Base-by-base conservation (phyloP, 2,329 filamentous ascomycete species). In the Fusarium scirpi region DNA sequence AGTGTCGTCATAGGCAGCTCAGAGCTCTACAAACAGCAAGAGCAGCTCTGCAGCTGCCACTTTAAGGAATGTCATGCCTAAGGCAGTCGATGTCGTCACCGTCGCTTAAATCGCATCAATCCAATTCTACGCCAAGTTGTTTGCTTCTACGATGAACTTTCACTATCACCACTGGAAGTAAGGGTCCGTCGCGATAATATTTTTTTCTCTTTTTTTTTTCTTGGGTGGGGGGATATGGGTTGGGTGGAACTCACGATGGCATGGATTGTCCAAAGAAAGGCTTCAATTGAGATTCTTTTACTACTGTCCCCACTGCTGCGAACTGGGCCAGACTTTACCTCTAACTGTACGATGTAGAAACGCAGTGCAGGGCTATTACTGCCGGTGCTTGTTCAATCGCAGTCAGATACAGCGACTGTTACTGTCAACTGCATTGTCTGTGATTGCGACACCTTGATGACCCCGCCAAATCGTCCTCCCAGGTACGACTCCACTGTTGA, bases 1-100 rank as follows among this genome's bases (percentile, higher is more conserved):
- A 44, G 62, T 66, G 63, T 66, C 63, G 63, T 66, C 62, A 66
- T 67, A 66, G 63, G 63, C 27, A 49, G 49, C 59, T 49, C 24
- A 64, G 29, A 56, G 51, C 55, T 65, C 63, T 67, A 54, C 62
- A 67, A 62, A 15, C 30, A 48, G 44, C 18, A 51, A 30, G 20
- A 66, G 55, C 62, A 55, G 20, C 52, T 34, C 38, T 48, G 43
- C 24, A 55, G 56, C 55, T 66, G 38, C 58, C 55, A 43, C 30
- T 15, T 54, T 41, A 20, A 45, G 62, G 62, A 67, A 62, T 51
- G 38, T 6, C 16, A 30, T 49, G 55, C 49, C 63, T 62, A 15
- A 34, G 44, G 63, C 55, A 67, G 27, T 67, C 30, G 27, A 67
- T 67, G 63, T 43, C 63, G 56, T 67, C 63, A 66, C 55, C 29